Percentiles rank a stretch among this genome's conserved stretches.
Evolutionary conservation across 257 asterid genomes (phyloP).

Genomic region (Solanum ahanhuiri): DNA sequence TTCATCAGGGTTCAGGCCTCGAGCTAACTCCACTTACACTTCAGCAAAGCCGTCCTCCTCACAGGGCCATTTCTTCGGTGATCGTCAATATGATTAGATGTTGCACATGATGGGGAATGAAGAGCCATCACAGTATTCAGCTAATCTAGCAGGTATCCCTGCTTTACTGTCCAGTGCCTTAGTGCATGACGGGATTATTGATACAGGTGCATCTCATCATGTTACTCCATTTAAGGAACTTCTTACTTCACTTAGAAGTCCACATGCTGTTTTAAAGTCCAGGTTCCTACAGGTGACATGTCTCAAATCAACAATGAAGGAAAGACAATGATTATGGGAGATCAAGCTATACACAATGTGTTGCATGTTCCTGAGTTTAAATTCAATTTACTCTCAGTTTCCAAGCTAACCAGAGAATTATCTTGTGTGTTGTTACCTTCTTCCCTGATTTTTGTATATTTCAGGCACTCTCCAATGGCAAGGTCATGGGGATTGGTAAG

Average conservation of each 20-base stretch:
- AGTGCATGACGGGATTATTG: background rate
- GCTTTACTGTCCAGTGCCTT: background rate
- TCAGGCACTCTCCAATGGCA: background rate
- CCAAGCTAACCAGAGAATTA: background rate
- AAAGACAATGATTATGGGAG: background rate
- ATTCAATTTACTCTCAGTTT: background rate
- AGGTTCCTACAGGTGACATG: background rate
- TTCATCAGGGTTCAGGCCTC: background rate
- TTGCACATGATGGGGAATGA: background rate
- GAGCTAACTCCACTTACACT: background rate
- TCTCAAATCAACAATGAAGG: background rate
- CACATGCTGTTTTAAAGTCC: background rate
- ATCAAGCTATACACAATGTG: background rate
- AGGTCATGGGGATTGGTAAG: background rate
- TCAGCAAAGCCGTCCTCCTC: background rate
- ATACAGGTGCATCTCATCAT: background rate
- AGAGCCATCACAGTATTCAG: background rate
- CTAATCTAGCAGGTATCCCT: background rate
- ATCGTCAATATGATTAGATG: background rate
- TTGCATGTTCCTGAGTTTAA: background rate
- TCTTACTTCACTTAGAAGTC: background rate
- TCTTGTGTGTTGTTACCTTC: background rate
- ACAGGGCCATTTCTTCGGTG: background rate
- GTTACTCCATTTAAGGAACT: background rate
- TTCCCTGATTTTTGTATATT: background rate